A percentile compares a stretch with the other conserved stretches of the same genome.
These are phyloP conservation scores for Trichoderma parareesei DNA, from an alignment of 495 filamentous ascomycete species.

Conservation along the genomic window DNA sequence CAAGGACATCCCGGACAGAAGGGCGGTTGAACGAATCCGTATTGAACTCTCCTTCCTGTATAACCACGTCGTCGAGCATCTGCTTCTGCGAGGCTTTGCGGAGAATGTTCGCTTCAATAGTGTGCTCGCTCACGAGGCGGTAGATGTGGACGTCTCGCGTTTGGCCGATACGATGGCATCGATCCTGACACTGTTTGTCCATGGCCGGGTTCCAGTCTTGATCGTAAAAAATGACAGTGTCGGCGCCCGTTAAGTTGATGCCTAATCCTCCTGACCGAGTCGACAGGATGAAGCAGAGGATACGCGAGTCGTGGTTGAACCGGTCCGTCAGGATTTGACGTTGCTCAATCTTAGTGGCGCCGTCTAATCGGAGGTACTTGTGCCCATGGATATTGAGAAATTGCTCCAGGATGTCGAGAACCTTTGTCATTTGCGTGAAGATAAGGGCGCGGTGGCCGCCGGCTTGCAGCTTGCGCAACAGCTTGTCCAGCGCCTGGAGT, in stretches of 20 bases:
- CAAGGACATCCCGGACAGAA: constrained; percentile 60
- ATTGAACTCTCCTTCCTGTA: constrained; percentile 97
- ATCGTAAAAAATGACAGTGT: constrained; percentile 99
- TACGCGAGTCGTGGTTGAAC: constrained; percentile 91
- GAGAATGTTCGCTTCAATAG: constrained; percentile 97
- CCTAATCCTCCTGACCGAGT: constrained; percentile 91
- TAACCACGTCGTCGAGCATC: constrained; percentile 95
- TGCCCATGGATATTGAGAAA: constrained; percentile 98
- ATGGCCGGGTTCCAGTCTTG: constrained; percentile 99
- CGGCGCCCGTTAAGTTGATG: constrained; percentile 93
- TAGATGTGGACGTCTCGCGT: constrained; percentile 98
- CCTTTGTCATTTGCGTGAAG: constrained; percentile 99
- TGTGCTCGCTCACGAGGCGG: constrained; percentile 92
- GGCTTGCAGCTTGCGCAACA: constrained; percentile 79
- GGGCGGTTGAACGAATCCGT: constrained; percentile 94
- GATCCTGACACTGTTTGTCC: constrained; percentile 99
- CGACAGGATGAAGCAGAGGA: constrained; percentile 90
- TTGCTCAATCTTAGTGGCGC: constrained; percentile 88
- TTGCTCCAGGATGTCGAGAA: constrained; percentile 93
- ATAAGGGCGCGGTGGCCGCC: constrained; percentile 91
- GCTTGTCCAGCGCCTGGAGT: constrained; percentile 78
- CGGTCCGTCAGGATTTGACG: constrained; percentile 92
- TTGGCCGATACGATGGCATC: constrained; percentile 95
- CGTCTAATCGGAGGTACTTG: constrained; percentile 92
- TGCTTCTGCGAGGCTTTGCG: constrained; percentile 95